Base-by-base conservation (phyloP, 441 rosid species). In the Adansonia madagascariensis region DNA sequence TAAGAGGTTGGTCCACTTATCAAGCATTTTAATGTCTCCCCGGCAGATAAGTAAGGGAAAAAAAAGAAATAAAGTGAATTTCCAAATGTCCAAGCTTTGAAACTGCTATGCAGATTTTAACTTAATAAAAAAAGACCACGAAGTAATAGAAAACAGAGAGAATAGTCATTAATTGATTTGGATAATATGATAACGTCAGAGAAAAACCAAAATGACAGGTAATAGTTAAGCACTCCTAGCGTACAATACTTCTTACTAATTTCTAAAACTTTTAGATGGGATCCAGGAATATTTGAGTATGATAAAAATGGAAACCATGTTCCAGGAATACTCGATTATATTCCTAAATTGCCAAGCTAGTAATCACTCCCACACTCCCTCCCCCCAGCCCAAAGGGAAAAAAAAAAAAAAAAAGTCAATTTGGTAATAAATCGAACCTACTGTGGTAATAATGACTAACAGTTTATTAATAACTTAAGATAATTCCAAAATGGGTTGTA, bases 391-490 rank as follows among this genome's bases (percentile, higher is more conserved):
- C 24, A 65, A 27, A 43, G 27, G 22, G n/a, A n/a, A n/a, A n/a
- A n/a, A n/a, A 35, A n/a, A 43, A 43, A 8, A 50, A 43, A 65
- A 39, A 17, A 35, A 3, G 39, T 9, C 5, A 4, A 65, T 65
- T 9, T 43, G 15, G 27, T 18, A 65, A 41, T 43, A 65, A 43
- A 10, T 41, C 52, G 18, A 65, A 43, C 71, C 52, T 43, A 17
- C 46, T 66, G 12, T 18, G 53, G 27, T 44, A 18, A 11, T 39
- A 66, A 44, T 17, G 27, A 65, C 18, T 52, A 52, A 65, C 49
- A 41, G 27, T 39, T 66, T 65, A 59, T 66, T 66, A 18, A 41
- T 66, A 66, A 66, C 52, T 43, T 43, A 18, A 64, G 10, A 64
- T 39, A 18, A 66, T 64, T 64, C 69, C 68, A 63, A n/a, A 65